A percentile compares a stretch with the other conserved stretches of the same genome.
These are phyloP conservation scores for Thymus quinquecostatus DNA, from an alignment of 257 asterid species.

Conservation along the genomic window DNA sequence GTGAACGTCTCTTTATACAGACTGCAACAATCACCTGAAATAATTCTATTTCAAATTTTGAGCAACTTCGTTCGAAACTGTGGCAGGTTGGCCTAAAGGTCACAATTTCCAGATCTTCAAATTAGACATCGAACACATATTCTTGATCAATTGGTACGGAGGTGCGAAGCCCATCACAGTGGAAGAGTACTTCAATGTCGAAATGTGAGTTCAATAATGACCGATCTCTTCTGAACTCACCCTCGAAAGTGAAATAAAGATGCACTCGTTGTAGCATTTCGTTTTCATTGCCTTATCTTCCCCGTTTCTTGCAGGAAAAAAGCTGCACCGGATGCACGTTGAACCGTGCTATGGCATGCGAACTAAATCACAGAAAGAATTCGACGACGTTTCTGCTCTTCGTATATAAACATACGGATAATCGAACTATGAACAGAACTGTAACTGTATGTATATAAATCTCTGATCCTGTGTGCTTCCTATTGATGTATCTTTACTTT, in stretches of 20 bases:
- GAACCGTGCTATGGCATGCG: constrained; percentile 13
- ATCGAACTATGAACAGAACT: constrained; percentile 25
- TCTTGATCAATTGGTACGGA: constrained; percentile 90
- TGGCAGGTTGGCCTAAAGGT: constrained; percentile 84
- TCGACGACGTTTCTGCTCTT: constrained; percentile 25
- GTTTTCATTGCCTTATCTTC: neutral
- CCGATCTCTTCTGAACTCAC: constrained; percentile 23
- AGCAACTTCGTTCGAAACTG: constrained; percentile 1
- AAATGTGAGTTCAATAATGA: constrained; percentile 45
- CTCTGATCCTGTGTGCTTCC: constrained; percentile 4
- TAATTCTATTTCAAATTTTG: neutral
- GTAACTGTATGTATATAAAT: constrained; percentile 28
- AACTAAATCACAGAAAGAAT: constrained; percentile 8
- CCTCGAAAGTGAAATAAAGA: constrained; percentile 19
- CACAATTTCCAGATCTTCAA: constrained; percentile 79
- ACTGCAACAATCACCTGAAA: neutral
- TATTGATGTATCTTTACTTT: constrained; percentile 26
- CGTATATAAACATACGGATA: constrained; percentile 23
- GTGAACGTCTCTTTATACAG: neutral
- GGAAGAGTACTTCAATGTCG: constrained; percentile 67
- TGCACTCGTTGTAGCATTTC: neutral
- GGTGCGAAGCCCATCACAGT: constrained; percentile 94
- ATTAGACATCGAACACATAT: constrained; percentile 69
- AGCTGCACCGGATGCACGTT: constrained; percentile 14
- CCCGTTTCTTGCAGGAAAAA: constrained; percentile 32